Conservation (phyloP, 148 eudicot species). For the Polygonum aviculare region DNA sequence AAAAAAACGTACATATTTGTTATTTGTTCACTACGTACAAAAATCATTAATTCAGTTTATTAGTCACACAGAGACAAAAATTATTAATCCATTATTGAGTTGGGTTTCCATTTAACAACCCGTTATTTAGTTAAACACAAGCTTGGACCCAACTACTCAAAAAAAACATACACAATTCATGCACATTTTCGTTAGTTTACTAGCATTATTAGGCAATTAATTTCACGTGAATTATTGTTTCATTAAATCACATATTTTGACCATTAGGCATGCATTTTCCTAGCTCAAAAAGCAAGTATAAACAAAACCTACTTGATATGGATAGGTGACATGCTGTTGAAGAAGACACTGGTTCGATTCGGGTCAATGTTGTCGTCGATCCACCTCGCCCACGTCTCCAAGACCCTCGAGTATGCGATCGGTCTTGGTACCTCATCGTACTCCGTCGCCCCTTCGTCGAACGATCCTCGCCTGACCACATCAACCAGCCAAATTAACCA, state of each 20-base stretch:
- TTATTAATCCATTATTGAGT: background rate
- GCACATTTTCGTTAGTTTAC: too few relatives aligned
- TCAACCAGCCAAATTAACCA: background rate
- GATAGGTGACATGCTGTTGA: constrained; percentile 92
- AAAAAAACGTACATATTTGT: background rate
- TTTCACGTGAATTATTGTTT: background rate
- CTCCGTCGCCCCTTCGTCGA: constrained; percentile 64
- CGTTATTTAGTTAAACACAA: background rate
- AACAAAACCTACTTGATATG: constrained; percentile 79
- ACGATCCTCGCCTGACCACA: constrained; percentile 62
- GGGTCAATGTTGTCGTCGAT: constrained; percentile 65
- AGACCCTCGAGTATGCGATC: constrained; percentile 46
- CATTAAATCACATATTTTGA: background rate
- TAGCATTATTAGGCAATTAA: too few relatives aligned
- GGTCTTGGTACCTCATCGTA: constrained; percentile 74
- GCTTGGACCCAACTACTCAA: background rate
- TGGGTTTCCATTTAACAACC: background rate
- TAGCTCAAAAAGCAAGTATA: background rate
- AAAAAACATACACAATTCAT: too few relatives aligned
- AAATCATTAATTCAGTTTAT: background rate
- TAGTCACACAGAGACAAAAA: background rate
- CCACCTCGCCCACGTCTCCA: constrained; percentile 88
- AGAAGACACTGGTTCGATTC: constrained; percentile 60
- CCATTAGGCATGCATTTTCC: background rate
- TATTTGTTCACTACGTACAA: background rate